Evolutionary conservation across 371 early-diverging fungal genomes (phyloP).

Genomic region (Basidiobolus heterosporus): DNA sequence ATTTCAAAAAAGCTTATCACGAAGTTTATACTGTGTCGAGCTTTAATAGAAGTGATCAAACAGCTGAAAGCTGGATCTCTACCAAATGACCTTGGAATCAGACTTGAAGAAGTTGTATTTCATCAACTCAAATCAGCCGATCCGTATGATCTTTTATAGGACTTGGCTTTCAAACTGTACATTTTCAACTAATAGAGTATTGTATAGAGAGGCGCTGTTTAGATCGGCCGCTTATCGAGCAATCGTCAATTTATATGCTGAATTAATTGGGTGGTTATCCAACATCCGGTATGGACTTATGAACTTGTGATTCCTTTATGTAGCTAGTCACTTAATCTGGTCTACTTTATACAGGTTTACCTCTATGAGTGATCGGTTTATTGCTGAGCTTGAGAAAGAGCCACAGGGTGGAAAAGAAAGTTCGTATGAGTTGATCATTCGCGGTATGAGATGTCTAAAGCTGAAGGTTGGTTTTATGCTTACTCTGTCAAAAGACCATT

Average conservation of each 20-base stretch:
- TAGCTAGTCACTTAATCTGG: background rate
- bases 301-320: background rate
- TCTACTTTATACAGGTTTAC: constrained; percentile 36
- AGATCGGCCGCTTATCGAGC: constrained; percentile 66
- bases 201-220: constrained; percentile 46
- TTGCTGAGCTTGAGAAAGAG: constrained; percentile 63
- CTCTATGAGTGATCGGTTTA: constrained; percentile 83
- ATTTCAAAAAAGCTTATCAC: constrained; percentile 27
- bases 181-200: background rate
- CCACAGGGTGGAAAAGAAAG: constrained; percentile 45
- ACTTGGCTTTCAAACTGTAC: background rate
- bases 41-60: constrained; percentile 66
- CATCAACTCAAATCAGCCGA: constrained; percentile 70
- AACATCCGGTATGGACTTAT: constrained; percentile 31
- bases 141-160: constrained; percentile 40
- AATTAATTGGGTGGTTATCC: constrained; percentile 75
- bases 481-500: constrained; percentile 2
- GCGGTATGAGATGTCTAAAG: constrained; percentile 76
- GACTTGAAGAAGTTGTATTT: constrained; percentile 84
- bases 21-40: constrained; percentile 79
- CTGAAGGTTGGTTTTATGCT: constrained; percentile 40
- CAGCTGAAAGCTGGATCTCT: constrained; percentile 51
- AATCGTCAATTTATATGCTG: constrained; percentile 74
- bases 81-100: constrained; percentile 70
- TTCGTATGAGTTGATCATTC: constrained; percentile 70